Conservation (phyloP, 139 green algal species). For the Ettlia oleoabundans region DNA sequence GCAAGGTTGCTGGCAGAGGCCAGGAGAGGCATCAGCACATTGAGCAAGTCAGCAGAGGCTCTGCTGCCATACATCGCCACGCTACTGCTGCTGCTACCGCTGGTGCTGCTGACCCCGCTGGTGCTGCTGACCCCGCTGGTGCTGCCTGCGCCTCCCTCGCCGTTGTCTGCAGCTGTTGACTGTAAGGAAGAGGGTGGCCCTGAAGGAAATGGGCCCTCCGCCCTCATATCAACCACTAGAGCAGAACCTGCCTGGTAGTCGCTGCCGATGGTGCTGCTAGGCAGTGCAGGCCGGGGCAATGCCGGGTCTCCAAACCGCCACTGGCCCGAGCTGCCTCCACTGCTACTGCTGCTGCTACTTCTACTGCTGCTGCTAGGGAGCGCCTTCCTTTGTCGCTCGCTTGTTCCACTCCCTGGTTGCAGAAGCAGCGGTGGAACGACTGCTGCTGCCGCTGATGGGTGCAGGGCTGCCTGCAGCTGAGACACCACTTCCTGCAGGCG, state of each 20-base stretch:
- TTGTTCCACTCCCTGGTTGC: not conserved
- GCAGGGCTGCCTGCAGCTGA: conserved; percentile 57
- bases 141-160: not conserved
- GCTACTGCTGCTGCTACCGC: not conserved
- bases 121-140: not conserved
- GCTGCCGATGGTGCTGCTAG: conserved; percentile 34
- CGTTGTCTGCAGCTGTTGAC: too few relatives aligned
- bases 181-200: not conserved
- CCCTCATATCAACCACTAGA: conserved; percentile 14
- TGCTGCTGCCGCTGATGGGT: not conserved
- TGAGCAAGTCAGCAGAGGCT: conserved; percentile 24
- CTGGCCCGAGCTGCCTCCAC: not conserved
- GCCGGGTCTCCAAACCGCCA: not conserved
- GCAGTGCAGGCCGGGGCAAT: conserved; percentile 14
- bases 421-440: conserved; percentile 11
- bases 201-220: not conserved
- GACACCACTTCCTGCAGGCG: conserved; percentile 62
- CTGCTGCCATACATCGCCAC: not conserved
- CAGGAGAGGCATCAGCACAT: conserved; percentile 42
- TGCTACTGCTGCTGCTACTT: not conserved
- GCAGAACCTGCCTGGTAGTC: conserved; percentile 17
- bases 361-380: conserved; percentile 7
- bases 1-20: conserved; percentile 37
- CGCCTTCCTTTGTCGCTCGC: not conserved
- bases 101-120: not conserved